Evolutionary conservation across 108 stramenopile genomes (phyloP).

Genomic region (Fistulifera solaris): DNA sequence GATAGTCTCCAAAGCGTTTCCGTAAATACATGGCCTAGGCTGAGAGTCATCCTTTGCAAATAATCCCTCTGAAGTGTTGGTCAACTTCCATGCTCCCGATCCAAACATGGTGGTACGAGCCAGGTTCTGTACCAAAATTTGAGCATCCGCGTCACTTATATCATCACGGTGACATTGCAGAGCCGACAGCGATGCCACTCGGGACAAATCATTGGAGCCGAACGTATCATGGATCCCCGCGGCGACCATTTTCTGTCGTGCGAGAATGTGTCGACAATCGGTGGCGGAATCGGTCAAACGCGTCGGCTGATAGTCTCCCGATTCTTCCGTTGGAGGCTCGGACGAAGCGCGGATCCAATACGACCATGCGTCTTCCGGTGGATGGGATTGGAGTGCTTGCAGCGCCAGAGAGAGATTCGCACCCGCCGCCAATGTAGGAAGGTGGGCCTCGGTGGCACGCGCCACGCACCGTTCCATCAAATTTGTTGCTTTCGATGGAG

Average conservation of each 20-base stretch:
- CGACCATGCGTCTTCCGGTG: background rate
- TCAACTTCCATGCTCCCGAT: slow-evolving; percentile 10
- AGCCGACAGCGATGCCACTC: slow-evolving; percentile 31
- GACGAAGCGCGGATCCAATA: background rate
- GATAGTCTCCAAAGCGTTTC: slow-evolving; percentile 10
- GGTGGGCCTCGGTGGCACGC: slow-evolving; percentile 21
- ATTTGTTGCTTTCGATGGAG: background rate
- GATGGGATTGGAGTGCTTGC: slow-evolving; percentile 5
- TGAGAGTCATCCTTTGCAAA: too few species aligned
- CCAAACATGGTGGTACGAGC: slow-evolving; percentile 41
- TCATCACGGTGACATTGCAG: slow-evolving; percentile 13
- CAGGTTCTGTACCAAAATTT: slow-evolving; percentile 28
- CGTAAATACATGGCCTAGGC: slow-evolving; percentile 16
- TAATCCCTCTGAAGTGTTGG: background rate
- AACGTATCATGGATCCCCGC: slow-evolving; percentile 66
- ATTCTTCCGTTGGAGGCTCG: slow-evolving; percentile 16
- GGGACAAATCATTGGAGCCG: slow-evolving; percentile 33
- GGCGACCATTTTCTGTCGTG: slow-evolving; percentile 31
- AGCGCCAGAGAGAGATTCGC: slow-evolving; percentile 28
- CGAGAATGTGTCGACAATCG: slow-evolving; percentile 37
- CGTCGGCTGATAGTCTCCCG: too few species aligned
- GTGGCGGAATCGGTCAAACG: slow-evolving; percentile 17
- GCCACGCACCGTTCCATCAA: slow-evolving; percentile 25
- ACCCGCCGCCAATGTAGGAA: slow-evolving; percentile 28
- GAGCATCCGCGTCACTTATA: slow-evolving; percentile 5